Base-by-base conservation (phyloP, 768 basidiomycete species). In the Lentinula guzmanii region DNA sequence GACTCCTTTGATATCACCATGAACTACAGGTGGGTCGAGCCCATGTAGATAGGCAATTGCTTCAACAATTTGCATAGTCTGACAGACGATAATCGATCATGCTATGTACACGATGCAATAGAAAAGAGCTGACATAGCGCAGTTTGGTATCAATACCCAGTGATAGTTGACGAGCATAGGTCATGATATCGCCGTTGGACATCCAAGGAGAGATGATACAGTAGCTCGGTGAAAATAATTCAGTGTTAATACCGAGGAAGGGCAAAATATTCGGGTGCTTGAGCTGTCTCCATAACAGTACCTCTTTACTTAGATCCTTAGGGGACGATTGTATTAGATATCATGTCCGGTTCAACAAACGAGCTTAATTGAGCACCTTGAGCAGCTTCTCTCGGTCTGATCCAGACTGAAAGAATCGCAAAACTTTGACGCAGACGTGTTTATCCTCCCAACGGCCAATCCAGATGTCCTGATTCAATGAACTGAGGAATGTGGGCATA, bases 1-100 rank as follows among this genome's bases (percentile, higher is more conserved):
- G 65, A 77, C 77, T 6, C 75, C 71, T 67, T 77, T 78, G 51
- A 79, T 67, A 60, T 79, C 78, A 45, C 73, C 74, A 39, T 79
- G 79, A 24, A 73, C 66, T 18, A 79, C 69, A 5, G 75, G 77
- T 21, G 79, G 78, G 54, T 70, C 65, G 58, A 72, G 72, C 16
- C 59, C 63, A 54, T 79, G 78, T 35, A 79, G 62, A 53, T 79
- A 77, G 43, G 68, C 68, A 18, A 79, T 61, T 28, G 76, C 78
- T 13, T 60, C 70, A 2, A 73, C 74, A 35, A 76, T 69, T 55
- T 79, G 66, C 39, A 58, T 60, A 10, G 69, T 67, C 71, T 73
- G 39, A 48, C 5, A 54, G 37, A 52, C 42, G 18, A 16, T 1
- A 34, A 21, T 13, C 5, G 11, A 65, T 31, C 50, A 51, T 71